Conservation (phyloP, 768 basidiomycete species). For the Tulasnella sp. region DNA sequence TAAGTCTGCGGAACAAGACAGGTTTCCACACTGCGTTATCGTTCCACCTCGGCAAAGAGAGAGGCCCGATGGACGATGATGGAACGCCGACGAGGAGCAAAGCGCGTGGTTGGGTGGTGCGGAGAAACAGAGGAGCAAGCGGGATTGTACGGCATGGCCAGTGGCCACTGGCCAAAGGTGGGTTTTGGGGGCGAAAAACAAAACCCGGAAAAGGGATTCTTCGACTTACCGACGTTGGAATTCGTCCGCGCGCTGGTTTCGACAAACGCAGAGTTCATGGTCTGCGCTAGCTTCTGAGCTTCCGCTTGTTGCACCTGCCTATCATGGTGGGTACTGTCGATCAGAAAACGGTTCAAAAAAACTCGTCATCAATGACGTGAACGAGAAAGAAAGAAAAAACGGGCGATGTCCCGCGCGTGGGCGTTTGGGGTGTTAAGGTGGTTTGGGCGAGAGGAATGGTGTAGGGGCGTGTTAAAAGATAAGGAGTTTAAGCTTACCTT, state of each 20-base stretch:
- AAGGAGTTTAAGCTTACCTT: slow-evolving; percentile 44
- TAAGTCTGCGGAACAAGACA: neutral
- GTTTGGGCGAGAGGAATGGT: slow-evolving; percentile 1
- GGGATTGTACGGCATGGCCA: neutral
- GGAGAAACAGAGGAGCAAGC: neutral
- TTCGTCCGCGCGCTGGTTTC: slow-evolving; percentile 87
- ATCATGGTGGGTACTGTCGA: slow-evolving; percentile 31
- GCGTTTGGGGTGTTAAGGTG: slow-evolving; percentile 17
- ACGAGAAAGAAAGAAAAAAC: too few relatives aligned
- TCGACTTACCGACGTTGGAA: slow-evolving; percentile 72
- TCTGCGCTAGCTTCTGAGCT: slow-evolving; percentile 64
- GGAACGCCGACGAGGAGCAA: neutral
- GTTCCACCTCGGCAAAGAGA: neutral
- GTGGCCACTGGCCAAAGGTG: too few relatives aligned
- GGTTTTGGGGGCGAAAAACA: neutral
- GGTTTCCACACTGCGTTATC: neutral
- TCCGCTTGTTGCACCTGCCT: slow-evolving; percentile 72
- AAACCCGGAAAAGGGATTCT: neutral
- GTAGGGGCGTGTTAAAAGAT: slow-evolving; percentile 9
- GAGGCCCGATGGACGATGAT: neutral
- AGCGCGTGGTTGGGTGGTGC: neutral
- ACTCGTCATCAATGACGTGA: neutral
- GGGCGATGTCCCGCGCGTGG: slow-evolving; percentile 26
- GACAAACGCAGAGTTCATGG: slow-evolving; percentile 67
- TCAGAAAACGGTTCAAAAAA: slow-evolving; percentile 29